Evolutionary conservation across 2,329 filamentous ascomycete species (phyloP).

Genomic region (Pestalotiopsis sp.): DNA sequence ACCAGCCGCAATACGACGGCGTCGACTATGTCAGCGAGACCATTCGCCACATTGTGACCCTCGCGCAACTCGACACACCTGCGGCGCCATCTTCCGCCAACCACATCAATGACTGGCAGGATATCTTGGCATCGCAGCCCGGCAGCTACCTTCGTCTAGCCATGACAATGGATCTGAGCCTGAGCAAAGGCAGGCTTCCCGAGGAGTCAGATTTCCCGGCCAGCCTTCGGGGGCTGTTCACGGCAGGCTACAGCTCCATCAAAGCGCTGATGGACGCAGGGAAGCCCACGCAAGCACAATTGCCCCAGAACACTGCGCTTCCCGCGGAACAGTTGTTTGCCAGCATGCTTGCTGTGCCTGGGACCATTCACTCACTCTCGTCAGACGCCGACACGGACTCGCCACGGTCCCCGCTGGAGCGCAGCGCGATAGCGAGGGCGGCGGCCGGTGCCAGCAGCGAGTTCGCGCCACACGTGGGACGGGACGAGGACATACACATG

Average conservation of each 20-base stretch:
- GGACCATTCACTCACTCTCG: constrained; percentile 31
- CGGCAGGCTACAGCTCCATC: constrained; percentile 39
- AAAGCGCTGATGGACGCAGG: constrained; percentile 29
- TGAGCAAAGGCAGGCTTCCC: constrained; percentile 43
- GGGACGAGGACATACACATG: constrained; percentile 16
- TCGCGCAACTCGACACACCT: constrained; percentile 39
- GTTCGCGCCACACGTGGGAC: background rate
- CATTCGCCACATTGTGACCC: constrained; percentile 44
- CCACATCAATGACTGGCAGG: constrained; percentile 42
- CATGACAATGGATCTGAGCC: constrained; percentile 45
- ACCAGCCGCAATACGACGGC: constrained; percentile 48
- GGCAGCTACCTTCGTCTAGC: constrained; percentile 44
- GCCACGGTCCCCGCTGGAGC: constrained; percentile 21
- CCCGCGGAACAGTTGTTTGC: constrained; percentile 14
- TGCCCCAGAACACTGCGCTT: constrained; percentile 15
- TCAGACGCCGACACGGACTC: constrained; percentile 32
- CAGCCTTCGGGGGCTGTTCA: constrained; percentile 40
- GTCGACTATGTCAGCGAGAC: constrained; percentile 48
- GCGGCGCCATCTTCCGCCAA: constrained; percentile 18
- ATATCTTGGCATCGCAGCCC: constrained; percentile 43
- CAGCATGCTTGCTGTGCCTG: constrained; percentile 21
- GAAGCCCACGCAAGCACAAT: background rate
- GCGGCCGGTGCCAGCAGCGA: constrained; percentile 6
- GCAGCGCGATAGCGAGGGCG: background rate
- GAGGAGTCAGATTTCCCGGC: constrained; percentile 44